Evolutionary conservation across 1,284 basidiomycete species (phyloP).

Genomic region (Cerioporus squamosus): DNA sequence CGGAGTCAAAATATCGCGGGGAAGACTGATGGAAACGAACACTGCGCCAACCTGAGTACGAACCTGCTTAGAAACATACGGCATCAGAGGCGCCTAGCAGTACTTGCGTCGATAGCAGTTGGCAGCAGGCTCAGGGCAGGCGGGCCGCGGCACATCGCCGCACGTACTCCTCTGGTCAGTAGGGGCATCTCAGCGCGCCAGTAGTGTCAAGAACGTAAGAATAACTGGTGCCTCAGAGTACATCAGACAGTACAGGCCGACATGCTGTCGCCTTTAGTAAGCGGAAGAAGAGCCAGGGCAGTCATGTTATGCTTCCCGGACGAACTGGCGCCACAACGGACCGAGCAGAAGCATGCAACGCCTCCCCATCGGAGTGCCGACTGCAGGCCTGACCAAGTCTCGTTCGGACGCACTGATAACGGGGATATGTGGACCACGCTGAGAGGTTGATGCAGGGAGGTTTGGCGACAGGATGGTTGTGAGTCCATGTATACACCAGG

Average conservation of each 20-base stretch:
- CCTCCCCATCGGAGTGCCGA: neutral
- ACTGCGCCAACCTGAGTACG: neutral
- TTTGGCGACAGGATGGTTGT: no score
- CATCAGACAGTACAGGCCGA: neutral
- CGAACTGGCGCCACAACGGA: neutral
- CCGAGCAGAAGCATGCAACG: neutral
- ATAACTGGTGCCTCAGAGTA: neutral
- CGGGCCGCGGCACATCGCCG: no score
- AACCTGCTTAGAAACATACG: no score
- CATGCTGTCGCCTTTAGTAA: neutral
- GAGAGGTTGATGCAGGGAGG: no score
- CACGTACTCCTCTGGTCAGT: no score
- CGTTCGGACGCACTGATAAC: no score
- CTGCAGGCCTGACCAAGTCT: neutral
- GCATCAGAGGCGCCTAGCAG: neutral
- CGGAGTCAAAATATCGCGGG: neutral
- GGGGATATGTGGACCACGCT: no score
- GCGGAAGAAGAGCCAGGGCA: neutral
- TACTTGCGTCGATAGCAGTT: no score
- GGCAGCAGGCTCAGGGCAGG: no score
- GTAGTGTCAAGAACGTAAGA: no score
- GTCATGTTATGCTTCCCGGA: neutral
- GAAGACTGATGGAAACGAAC: neutral
- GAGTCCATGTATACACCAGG: no score
- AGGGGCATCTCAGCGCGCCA: no score